phyloP scores from a whole-genome alignment of 2,329 filamentous ascomycete genomes.

The Dothidotthia symphoricarpi region DNA sequence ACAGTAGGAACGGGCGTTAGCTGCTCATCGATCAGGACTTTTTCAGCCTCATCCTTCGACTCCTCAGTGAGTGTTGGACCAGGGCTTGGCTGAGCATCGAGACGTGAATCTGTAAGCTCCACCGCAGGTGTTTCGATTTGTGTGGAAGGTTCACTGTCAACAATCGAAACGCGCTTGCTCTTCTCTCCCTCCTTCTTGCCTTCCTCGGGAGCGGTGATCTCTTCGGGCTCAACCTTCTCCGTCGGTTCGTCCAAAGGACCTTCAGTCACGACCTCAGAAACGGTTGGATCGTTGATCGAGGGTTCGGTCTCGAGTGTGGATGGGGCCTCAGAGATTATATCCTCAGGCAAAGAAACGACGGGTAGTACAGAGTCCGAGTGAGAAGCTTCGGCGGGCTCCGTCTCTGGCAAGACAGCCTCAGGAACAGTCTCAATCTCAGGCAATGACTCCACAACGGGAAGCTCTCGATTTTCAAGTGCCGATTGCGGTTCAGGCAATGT shows the following conservation, averaged over 20 bases:
- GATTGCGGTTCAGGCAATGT: not conserved
- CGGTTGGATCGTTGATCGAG: no score
- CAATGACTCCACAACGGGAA: conserved; percentile 1
- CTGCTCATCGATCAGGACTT: not conserved
- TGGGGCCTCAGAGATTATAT: not conserved
- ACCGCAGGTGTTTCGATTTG: conserved; percentile 3
- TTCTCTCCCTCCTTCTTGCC: conserved; percentile 26
- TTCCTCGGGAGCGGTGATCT: conserved; percentile 15
- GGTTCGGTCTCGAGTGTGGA: no score
- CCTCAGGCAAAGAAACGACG: not conserved
- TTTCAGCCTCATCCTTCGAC: not conserved
- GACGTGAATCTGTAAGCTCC: conserved; percentile 3
- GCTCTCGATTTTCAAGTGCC: not conserved
- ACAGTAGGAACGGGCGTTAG: conserved; percentile 3
- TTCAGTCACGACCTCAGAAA: not conserved
- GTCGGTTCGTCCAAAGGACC: not conserved
- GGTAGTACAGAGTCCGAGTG: conserved; percentile 1
- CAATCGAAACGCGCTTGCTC: conserved; percentile 12
- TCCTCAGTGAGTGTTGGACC: not conserved
- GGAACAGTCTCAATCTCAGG: not conserved
- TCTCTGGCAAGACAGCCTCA: conserved; percentile 1
- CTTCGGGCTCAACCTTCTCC: conserved; percentile 5
- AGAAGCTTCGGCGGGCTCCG: conserved; percentile 2
- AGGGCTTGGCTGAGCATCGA: not conserved
- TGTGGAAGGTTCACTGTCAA: conserved; percentile 9